Evolutionary conservation across 2,329 filamentous ascomycete species (phyloP), one percentile per base, ranked within the genome.

Genomic region (Neopestalotiopsis clavispora): DNA sequence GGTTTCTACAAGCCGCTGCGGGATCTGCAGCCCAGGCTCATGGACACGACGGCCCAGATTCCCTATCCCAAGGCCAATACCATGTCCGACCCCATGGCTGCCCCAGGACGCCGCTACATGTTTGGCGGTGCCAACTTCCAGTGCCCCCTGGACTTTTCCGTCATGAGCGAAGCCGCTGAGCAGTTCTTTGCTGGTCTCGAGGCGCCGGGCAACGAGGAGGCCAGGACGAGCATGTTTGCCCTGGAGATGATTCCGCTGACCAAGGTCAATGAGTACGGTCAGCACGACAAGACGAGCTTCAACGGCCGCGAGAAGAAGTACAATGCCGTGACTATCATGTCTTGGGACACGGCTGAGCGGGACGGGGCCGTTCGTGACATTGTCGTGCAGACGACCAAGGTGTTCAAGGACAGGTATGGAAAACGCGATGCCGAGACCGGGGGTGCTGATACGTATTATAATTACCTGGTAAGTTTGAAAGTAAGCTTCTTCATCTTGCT

Each of bases 91-190:
- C 0, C 77, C 78, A 52, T 78, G 80, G 12, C 61, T 12, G 28
- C 40, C 77, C 76, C 0, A 75, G 80, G n/a, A 78, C 82, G 2
- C 78, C 77, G 59, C 77, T 81, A 5, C 80, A 78, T 66, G 71
- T 77, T 7, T 74, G 83, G 84, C 65, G 83, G 83, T 0, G 76
- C 82, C 12, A 84, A 82, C 67, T 82, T 82, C 70, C 78, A 79
- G 9, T 77, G 83, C 38, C 83, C 84, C 0, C 72, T 86, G 28
- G 76, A 76, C 23, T 73, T 73, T 7, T 69, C 70, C 0, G 81
- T 82, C 63, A 72, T 78, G 38, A 64, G 40, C 4, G 61, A 64
- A 7, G 61, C 61, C 6, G 61, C 61, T 9, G 61, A 64, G 40
- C 34, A 64, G 61, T 64, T 28, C 40, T 64, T 42, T 32, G n/a